Conservation (phyloP, 2,329 filamentous ascomycete genomes). For the Lecanicillium sp. region DNA sequence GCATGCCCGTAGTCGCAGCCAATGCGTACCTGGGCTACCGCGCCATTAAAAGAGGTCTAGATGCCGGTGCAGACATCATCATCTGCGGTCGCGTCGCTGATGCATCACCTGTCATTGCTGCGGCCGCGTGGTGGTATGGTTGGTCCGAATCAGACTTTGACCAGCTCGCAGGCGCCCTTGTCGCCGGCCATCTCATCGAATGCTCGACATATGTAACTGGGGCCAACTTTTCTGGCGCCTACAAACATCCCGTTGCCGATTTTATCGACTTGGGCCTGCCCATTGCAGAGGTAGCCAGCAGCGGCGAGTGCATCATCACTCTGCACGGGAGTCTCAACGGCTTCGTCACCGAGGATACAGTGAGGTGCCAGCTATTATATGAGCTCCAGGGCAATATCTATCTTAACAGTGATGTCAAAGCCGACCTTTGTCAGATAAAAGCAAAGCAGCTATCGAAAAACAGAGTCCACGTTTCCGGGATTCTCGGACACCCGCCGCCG, state of each 20-base stretch:
- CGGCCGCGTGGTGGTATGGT: constrained; percentile 43
- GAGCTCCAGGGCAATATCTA: constrained; percentile 41
- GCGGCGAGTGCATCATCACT: constrained; percentile 38
- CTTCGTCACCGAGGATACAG: constrained; percentile 24
- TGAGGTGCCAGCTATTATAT: constrained; percentile 41
- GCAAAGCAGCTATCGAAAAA: constrained; percentile 26
- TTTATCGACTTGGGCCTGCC: constrained; percentile 33
- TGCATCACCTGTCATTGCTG: constrained; percentile 40
- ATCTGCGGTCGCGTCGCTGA: constrained; percentile 35
- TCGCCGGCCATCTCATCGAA: constrained; percentile 43
- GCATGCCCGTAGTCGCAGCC: constrained; percentile 17
- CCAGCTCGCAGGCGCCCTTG: constrained; percentile 37
- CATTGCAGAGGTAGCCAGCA: constrained; percentile 38
- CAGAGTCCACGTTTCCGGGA: constrained; percentile 31
- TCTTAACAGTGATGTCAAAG: constrained; percentile 40
- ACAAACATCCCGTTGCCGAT: constrained; percentile 10
- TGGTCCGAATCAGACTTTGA: constrained; percentile 39
- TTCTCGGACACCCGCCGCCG: constrained; percentile 34
- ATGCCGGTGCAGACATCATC: constrained; percentile 32
- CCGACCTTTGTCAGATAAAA: constrained; percentile 25
- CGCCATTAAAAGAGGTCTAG: constrained; percentile 29
- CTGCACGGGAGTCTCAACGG: constrained; percentile 39
- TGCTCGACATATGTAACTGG: constrained; percentile 44
- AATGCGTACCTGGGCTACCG: constrained; percentile 46
- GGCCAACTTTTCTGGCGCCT: constrained; percentile 39